Evolutionary conservation across 2,329 filamentous ascomycete species (phyloP), one percentile per base, ranked within the genome.

Genomic region (Aureobasidium sp.): DNA sequence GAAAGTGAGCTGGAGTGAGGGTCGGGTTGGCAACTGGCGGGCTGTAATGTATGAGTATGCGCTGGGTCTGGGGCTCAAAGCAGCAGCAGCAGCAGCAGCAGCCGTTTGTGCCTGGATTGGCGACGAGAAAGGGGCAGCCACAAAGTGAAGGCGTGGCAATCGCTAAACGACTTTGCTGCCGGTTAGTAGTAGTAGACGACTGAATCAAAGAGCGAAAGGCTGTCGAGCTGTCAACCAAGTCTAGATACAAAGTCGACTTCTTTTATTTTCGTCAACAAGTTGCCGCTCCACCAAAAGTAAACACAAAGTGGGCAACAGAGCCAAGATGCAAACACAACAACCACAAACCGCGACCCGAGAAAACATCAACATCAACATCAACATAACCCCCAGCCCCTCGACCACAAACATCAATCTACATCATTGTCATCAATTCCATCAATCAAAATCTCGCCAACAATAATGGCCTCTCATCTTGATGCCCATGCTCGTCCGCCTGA

Each of bases 401-500:
- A 20, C 42, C 26, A 27, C 20, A 44, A 41, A 9, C 56, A 50
- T 36, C 20, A 20, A 20, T 1, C 41, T 26, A 27, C 42, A 17
- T 47, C 44, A 47, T 44, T 26, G 5, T 47, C 23, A 27, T 29
- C 44, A 17, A 47, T 47, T 17, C 29, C 4, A 20, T 26, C 23
- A 20, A 44, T 50, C 56, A 46, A 20, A 27, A n/a, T 9, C 29
- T 34, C 26, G 12, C 39, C 23, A 36, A 47, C 3, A 41, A 32
- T 26, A 52, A 61, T 61, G 37, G 39, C 46, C 8, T 23, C 15
- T 8, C 17, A 9, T 32, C 51, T 62, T 5, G 88, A 96, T 74
- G 87, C 91, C 32, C 85, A 93, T 72, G 85, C 91, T 73, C 86
- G 87, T 68, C 90, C 91, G 1, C 89, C 91, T 3, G 84, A 86